Base-by-base conservation (phyloP, 1,284 basidiomycete genomes). In the Malassezia dermatis region DNA sequence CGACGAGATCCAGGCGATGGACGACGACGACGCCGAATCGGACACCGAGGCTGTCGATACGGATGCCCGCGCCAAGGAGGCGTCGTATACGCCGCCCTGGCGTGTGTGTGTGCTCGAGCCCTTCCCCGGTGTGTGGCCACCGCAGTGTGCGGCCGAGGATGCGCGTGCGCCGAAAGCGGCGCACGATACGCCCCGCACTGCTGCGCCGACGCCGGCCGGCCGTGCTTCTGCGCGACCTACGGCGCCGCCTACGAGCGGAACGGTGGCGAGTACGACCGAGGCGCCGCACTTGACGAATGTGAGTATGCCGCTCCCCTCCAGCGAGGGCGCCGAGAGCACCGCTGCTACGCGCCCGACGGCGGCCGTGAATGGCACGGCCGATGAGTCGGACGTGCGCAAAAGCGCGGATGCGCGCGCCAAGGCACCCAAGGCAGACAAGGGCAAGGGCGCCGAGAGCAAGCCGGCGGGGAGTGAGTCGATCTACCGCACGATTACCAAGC, bases 401-500 rank as follows among this genome's bases (percentile, higher is more conserved):
- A 21, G 15, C 7, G 4, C 44, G 3, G 44, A 46, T 7, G 4
- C 44, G n/a, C 27, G 30, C 26, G 32, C 27, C 32, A 48, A 26
- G 13, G 10, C 32, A 23, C 10, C 35, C 12, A 50, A 50, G 19
- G 15, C 46, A 3, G 30, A 48, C 23, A 26, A 28, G 24, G 12
- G n/a, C 8, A 35, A 48, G n/a, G 27, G 13, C 8, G 15, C 21
- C 8, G 21, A 35, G 13, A 31, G 2, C 11, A 27, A 24, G 17
- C 27, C 24, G 41, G 49, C 26, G 13, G 67, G 70, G 11, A 63
- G 59, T 35, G 72, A 98, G 75, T 93, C 89, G 0, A 93, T 98
- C 66, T 98, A 94, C 69, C 85, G 89, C 10, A 88, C 86, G 10
- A 98, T 98, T 66, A 90, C 90, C 82, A 93, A 95, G 62, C 84